Percentiles rank a stretch among this genome's conserved stretches.
These are phyloP conservation scores for Penicillium subrubescens DNA, from an alignment of 495 filamentous ascomycete genomes.

Conservation along the genomic window DNA sequence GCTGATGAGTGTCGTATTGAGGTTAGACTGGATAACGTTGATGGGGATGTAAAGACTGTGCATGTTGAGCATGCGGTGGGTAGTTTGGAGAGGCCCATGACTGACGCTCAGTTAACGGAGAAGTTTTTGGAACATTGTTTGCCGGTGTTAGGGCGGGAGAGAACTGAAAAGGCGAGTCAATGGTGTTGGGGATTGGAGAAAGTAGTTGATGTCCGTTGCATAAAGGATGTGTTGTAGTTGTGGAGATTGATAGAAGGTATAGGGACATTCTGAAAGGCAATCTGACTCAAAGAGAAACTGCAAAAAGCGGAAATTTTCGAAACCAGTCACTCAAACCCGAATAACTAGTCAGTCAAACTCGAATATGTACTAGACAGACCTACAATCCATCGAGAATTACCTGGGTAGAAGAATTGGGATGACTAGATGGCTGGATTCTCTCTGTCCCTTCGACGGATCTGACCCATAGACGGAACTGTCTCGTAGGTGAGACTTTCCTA, in stretches of 20 bases:
- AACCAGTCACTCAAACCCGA: too few relatives aligned
- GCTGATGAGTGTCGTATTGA: constrained; percentile 37
- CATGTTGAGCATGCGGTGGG: constrained; percentile 53
- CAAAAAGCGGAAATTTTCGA: too few relatives aligned
- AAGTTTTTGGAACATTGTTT: constrained; percentile 51
- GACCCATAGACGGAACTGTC: too few relatives aligned
- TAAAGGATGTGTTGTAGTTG: constrained; percentile 21
- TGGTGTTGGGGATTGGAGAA: constrained; percentile 25
- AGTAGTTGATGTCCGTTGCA: constrained; percentile 10
- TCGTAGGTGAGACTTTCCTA: too few relatives aligned
- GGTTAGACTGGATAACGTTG: constrained; percentile 35
- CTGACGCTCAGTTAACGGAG: constrained; percentile 40
- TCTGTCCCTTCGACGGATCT: too few relatives aligned
- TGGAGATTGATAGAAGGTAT: not conserved
- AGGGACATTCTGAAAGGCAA: not conserved
- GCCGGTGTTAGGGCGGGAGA: constrained; percentile 19
- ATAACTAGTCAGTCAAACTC: too few relatives aligned
- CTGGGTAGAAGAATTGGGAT: too few relatives aligned
- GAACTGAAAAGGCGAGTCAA: constrained; percentile 14
- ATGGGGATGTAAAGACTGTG: constrained; percentile 14
- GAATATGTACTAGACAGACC: too few relatives aligned
- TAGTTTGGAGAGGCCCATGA: constrained; percentile 50
- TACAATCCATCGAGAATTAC: too few relatives aligned
- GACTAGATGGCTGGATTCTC: too few relatives aligned
- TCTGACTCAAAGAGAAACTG: too few relatives aligned